A percentile compares a stretch with the other conserved stretches of the same genome.
Evolutionary conservation across 306 rosid genomes (phyloP).

Genomic region (Rosa chinensis): DNA sequence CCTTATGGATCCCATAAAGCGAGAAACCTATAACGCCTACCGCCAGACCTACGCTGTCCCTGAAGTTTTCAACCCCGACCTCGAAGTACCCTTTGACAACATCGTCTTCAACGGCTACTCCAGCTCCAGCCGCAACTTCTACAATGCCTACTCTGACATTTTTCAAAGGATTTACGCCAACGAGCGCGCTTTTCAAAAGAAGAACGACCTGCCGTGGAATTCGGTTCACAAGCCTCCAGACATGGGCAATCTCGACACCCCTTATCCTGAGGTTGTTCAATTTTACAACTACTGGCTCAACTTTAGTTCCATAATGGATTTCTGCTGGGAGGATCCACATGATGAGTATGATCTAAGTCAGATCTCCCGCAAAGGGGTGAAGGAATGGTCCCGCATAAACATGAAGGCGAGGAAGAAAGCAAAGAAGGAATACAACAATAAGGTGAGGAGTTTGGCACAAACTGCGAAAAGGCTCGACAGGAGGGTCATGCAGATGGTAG

Average conservation of each 20-base stretch:
- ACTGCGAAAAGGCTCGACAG: too few species aligned
- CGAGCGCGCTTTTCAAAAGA: not conserved
- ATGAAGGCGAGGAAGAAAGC: constrained; percentile 5
- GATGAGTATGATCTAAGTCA: not conserved
- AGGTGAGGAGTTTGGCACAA: not conserved
- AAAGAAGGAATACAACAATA: not conserved
- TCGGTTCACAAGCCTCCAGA: not conserved
- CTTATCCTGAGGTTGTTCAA: not conserved
- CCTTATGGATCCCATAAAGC: not conserved
- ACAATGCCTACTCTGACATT: not conserved
- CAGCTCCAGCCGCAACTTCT: not conserved
- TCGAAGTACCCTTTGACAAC: not conserved
- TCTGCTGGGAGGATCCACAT: not conserved
- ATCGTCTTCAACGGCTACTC: not conserved
- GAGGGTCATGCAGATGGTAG: too few species aligned
- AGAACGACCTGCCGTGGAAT: not conserved
- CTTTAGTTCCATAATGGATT: not conserved
- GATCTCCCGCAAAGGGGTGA: too few species aligned
- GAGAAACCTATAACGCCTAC: not conserved
- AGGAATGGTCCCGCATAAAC: not conserved
- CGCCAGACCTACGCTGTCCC: not conserved
- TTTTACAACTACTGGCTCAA: not conserved
- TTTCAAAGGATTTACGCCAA: not conserved
- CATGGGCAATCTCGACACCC: not conserved
- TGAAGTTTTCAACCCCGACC: not conserved